Base-by-base conservation (phyloP, 1,284 basidiomycete species). In the Coniferiporia weirii region DNA sequence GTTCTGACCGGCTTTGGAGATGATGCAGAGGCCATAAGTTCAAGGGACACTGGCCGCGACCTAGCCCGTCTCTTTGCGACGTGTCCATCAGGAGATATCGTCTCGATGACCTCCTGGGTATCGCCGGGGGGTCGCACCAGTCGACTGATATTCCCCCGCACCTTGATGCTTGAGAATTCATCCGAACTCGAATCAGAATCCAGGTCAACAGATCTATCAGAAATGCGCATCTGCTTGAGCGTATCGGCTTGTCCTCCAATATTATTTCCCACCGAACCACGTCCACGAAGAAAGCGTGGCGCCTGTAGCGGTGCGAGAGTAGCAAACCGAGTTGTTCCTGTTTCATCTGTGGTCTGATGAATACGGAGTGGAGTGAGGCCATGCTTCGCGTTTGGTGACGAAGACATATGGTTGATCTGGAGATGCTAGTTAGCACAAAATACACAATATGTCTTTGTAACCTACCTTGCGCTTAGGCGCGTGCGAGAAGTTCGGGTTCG, bases 41-140 rank as follows among this genome's bases (percentile, higher is more conserved):
- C 86, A 40, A 79, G 70, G 27, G 87, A 89, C 8, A 88, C 73
- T 1, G 85, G 87, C 52, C 85, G 75, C 36, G 84, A 82, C 15
- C 83, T 80, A 2, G 86, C 86, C 15, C 86, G 80, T 57, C 87
- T 77, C 70, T 90, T 90, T 35, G 76, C 79, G 59, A 89, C 73
- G 69, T 89, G 88, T 0, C 87, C 87, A 20, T 83, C 84, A 2
- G 86, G 87, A 0, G 86, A 90, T 60, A 88, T 75, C 0, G 83
- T 82, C 64, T 85, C 85, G 2, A 77, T 83, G 22, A 87, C 72
- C 57, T 73, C 86, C 62, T 84, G 81, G 19, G 68, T 69, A 48
- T 61, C 53, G n/a, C 19, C 54, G 3, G 57, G 56, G 5, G 61
- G 50, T 13, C 56, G 57, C 8, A 53, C 54, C 44, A 34, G 47